phyloP scores from a whole-genome alignment of 2,329 filamentous ascomycete genomes.

The Arthrobotrys entomopaga region DNA sequence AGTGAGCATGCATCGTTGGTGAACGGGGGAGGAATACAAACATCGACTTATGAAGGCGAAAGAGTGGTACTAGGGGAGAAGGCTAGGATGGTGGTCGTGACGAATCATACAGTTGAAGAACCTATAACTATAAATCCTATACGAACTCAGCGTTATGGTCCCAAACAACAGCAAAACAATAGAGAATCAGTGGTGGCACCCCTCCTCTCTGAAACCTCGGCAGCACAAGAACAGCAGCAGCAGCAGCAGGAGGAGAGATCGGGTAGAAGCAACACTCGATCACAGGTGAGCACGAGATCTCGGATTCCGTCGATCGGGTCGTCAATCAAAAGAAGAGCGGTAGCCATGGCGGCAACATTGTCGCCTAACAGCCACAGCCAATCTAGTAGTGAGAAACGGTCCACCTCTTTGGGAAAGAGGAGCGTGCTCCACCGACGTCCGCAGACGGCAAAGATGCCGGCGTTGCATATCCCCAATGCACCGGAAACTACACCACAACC shows the following conservation, averaged over 20 bases:
- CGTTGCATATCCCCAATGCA: neutral
- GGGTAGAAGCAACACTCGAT: slow-evolving; percentile 7
- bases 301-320: slow-evolving; percentile 40
- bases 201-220: slow-evolving; percentile 30
- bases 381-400: slow-evolving; percentile 16
- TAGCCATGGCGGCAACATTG: slow-evolving; percentile 35
- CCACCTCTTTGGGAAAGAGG: slow-evolving; percentile 24
- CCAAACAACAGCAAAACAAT: neutral
- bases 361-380: slow-evolving; percentile 6
- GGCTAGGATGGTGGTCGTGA: slow-evolving; percentile 12
- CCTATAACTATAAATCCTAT: slow-evolving; percentile 9
- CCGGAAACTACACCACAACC: slow-evolving; percentile 23
- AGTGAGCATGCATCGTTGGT: slow-evolving; percentile 32
- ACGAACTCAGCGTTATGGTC: neutral
- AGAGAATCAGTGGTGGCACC: slow-evolving; percentile 35
- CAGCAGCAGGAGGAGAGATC: slow-evolving; percentile 1
- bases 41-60: slow-evolving; percentile 9
- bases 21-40: slow-evolving; percentile 4
- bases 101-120: slow-evolving; percentile 23
- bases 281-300: slow-evolving; percentile 9
- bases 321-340: slow-evolving; percentile 38
- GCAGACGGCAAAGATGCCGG: slow-evolving; percentile 17
- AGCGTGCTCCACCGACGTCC: slow-evolving; percentile 25
- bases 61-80: slow-evolving; percentile 15
- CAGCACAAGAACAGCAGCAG: slow-evolving; percentile 7